These are phyloP conservation scores for Penicillium verhagenii DNA, from an alignment of 495 filamentous ascomycete species.

Conservation along the genomic window DNA sequence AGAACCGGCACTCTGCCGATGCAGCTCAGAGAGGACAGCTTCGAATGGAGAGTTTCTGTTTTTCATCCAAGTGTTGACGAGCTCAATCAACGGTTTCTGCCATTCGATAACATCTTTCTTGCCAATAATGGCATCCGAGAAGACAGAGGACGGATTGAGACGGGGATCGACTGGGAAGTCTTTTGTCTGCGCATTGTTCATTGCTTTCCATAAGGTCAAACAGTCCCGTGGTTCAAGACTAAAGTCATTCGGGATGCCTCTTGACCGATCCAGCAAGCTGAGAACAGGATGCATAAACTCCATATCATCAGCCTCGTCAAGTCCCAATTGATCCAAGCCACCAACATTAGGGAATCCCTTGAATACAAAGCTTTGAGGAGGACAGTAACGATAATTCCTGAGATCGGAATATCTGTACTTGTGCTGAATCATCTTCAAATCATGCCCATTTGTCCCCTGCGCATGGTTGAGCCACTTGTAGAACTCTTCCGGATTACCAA, in stretches of 20 bases:
- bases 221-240: slow-evolving; percentile 71
- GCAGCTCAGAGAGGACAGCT: slow-evolving; percentile 43
- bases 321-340: slow-evolving; percentile 42
- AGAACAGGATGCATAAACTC: slow-evolving; percentile 67
- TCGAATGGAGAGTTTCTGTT: slow-evolving; percentile 61
- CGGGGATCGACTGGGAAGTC: slow-evolving; percentile 43
- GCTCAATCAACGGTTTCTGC: slow-evolving; percentile 59
- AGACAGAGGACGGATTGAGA: slow-evolving; percentile 47
- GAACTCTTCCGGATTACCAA: slow-evolving; percentile 74
- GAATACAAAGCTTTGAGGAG: slow-evolving; percentile 54
- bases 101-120: slow-evolving; percentile 66
- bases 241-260: slow-evolving; percentile 63
- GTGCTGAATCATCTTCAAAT: slow-evolving; percentile 66
- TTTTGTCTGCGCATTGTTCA: slow-evolving; percentile 52
- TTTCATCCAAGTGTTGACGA: slow-evolving; percentile 60
- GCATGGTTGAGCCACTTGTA: slow-evolving; percentile 62
- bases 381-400: slow-evolving; percentile 63
- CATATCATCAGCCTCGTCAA: slow-evolving; percentile 53
- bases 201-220: slow-evolving; percentile 57
- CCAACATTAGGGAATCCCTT: slow-evolving; percentile 46
- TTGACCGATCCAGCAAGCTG: slow-evolving; percentile 55
- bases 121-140: slow-evolving; percentile 42
- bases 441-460: slow-evolving; percentile 53
- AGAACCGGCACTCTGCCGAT: slow-evolving; percentile 5
- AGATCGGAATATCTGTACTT: slow-evolving; percentile 69